Base-by-base conservation (phyloP, 83 land plant genomes). In the Thuja plicata region DNA sequence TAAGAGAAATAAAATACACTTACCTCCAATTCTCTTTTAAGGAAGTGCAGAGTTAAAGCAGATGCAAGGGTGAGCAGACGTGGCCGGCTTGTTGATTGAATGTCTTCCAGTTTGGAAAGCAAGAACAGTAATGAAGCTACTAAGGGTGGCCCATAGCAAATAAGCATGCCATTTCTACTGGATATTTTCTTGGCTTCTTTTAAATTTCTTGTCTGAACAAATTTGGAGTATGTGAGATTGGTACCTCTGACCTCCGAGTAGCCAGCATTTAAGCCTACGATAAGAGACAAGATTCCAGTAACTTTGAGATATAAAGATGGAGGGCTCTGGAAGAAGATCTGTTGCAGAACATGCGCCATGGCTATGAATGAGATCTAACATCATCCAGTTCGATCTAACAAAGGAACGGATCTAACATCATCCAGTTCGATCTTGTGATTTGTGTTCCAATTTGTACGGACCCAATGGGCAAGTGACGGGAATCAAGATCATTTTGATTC, bases 1-100 rank as follows among this genome's bases (percentile, higher is more conserved):
- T 0, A 54, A 54, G 57, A 54, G 17, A 54, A 54, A 16, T 4
- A 54, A 50, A 1, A 54, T 66, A 7, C 2, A 8, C 11, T 78
- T 88, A 91, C 96, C 97, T 96, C 97, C 52, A 96, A 54, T 32
- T 90, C 90, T 60, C 96, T 92, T 89, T 94, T 94, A 85, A 90
- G 80, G 91, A 93, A 96, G 87, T 96, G 97, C 21, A 93, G 0
- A 34, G 87, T 38, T 13, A 96, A 84, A 16, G 94, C 93, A 17
- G 91, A 82, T 7, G 80, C 15, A 3, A 96, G 76, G 45, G 89
- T 17, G 8, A 77, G 54, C 37, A 78, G 13, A 70, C 89, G 81
- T 27, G 54, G 15, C 45, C 24, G 84, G 1, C 35, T 19, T n/a
- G 55, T n/a, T 46, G 57, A 32, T 27, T 1, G 3, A 52, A 84